Percentiles rank a stretch among this genome's conserved stretches.
These are phyloP conservation scores for Fomitopsis palustris DNA, from an alignment of 1,284 basidiomycete genomes.

Conservation along the genomic window DNA sequence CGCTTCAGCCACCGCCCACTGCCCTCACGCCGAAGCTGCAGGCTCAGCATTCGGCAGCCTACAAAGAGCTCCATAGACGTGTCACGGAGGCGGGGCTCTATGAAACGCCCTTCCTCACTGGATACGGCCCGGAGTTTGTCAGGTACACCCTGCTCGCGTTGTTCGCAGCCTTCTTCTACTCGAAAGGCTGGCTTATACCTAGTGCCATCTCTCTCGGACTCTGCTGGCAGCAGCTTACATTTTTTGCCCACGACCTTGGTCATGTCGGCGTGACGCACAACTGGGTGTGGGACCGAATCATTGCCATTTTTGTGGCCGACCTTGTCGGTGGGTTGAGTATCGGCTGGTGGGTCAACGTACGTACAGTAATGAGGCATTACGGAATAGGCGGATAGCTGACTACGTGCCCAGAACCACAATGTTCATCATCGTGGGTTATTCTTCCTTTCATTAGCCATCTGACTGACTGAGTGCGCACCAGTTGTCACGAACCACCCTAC, in stretches of 20 bases:
- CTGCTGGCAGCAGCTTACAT: constrained; percentile 94
- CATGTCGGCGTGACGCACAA: constrained; percentile 92
- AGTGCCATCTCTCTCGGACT: constrained; percentile 84
- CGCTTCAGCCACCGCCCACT: constrained; percentile 51
- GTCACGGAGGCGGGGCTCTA: constrained; percentile 85
- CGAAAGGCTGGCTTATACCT: constrained; percentile 57
- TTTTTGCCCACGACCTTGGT: constrained; percentile 92
- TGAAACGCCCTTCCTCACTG: constrained; percentile 76
- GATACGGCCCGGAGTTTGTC: constrained; percentile 85
- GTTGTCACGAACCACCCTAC: constrained; percentile 97
- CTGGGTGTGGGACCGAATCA: constrained; percentile 78
- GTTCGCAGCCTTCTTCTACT: constrained; percentile 63
- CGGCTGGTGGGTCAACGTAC: constrained; percentile 96
- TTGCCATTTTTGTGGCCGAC: constrained; percentile 82
- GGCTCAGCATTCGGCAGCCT: constrained; percentile 73
- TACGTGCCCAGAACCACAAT: constrained; percentile 80
- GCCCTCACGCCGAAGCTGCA: constrained; percentile 60
- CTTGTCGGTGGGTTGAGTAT: constrained; percentile 91
- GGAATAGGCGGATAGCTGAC: background rate
- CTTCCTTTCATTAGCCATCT: background rate
- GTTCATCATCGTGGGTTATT: constrained; percentile 81
- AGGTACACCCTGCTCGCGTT: constrained; percentile 71
- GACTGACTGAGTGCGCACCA: constrained; percentile 27
- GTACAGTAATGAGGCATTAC: constrained; percentile 30
- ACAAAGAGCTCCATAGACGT: constrained; percentile 75